A percentile compares a stretch with the other conserved stretches of the same genome.
These are phyloP conservation scores for Termitomyces bulborhizus DNA, from an alignment of 768 basidiomycete genomes.

Conservation along the genomic window DNA sequence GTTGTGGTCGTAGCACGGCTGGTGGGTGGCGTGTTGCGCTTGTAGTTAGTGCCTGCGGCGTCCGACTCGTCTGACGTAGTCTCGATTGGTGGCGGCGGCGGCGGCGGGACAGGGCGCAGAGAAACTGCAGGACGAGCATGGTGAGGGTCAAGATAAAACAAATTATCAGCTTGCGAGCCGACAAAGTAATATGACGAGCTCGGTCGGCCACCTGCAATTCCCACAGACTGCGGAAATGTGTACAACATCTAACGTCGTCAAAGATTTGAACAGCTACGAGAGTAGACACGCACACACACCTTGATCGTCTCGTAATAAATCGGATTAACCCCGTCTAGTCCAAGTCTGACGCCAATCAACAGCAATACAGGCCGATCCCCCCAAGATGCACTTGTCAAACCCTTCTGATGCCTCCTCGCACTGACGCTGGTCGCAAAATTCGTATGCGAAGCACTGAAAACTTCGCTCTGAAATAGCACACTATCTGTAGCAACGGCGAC, in stretches of 20 bases:
- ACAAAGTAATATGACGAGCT: conserved; percentile 99
- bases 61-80: no score
- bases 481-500: conserved; percentile 82
- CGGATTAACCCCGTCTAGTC: conserved; percentile 91
- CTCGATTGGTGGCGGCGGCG: conserved; percentile 11
- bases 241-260: conserved; percentile 57
- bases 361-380: conserved; percentile 82
- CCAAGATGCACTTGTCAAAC: conserved; percentile 40
- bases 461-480: conserved; percentile 78
- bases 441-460: conserved; percentile 68
- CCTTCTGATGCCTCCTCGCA: conserved; percentile 21
- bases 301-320: conserved; percentile 82
- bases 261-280: no score
- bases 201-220: conserved; percentile 94
- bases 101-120: conserved; percentile 40
- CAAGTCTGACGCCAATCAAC: conserved; percentile 80
- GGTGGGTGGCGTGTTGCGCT: no score
- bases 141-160: conserved; percentile 81
- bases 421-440: conserved; percentile 17
- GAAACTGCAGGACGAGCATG: conserved; percentile 75
- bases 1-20: no score
- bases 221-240: conserved; percentile 91
- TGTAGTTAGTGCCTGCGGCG: no score
- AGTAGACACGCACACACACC: conserved; percentile 16
- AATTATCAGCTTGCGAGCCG: conserved; percentile 80